Conservation (phyloP, 805 yeast genomes). For the Saccharomyces paradoxus region DNA sequence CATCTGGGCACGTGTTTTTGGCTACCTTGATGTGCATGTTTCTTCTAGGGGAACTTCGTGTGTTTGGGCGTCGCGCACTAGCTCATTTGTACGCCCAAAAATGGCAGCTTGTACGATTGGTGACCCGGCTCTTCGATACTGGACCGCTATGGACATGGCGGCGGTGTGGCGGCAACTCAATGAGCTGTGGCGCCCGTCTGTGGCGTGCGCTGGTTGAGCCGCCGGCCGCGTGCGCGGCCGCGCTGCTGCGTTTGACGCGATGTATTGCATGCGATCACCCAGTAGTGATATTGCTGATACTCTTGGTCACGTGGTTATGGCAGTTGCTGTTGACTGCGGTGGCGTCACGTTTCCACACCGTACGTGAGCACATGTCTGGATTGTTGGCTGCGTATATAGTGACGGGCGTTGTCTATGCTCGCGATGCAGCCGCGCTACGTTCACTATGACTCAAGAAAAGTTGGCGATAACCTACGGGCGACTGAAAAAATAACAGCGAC, state of each 20-base stretch:
- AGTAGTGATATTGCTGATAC: slow-evolving; percentile 22
- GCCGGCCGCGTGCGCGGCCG: background rate
- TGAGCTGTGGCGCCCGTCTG: background rate
- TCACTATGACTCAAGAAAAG: background rate
- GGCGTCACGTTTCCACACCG: slow-evolving; percentile 61
- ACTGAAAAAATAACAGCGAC: background rate
- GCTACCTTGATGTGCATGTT: slow-evolving; percentile 39
- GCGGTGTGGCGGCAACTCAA: background rate
- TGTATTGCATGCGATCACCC: slow-evolving; percentile 23
- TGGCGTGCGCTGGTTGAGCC: background rate
- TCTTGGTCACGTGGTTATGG: slow-evolving; percentile 64
- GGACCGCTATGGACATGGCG: background rate
- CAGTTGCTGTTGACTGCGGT: slow-evolving; percentile 79
- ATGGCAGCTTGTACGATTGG: background rate
- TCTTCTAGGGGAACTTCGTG: slow-evolving; percentile 50
- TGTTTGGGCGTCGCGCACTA: slow-evolving; percentile 8
- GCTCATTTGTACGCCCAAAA: background rate
- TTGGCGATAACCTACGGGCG: background rate
- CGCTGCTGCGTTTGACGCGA: background rate
- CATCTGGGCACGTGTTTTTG: slow-evolving; percentile 87
- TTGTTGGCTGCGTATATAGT: slow-evolving; percentile 50
- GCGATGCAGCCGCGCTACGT: background rate
- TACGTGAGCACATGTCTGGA: slow-evolving; percentile 68
- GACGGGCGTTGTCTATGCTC: slow-evolving; percentile 11
- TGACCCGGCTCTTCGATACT: background rate